Percentiles rank a stretch among this genome's conserved stretches.
Conservation (phyloP, 169 alveolate genomes). For the Cryptosporidium meleagridis region DNA sequence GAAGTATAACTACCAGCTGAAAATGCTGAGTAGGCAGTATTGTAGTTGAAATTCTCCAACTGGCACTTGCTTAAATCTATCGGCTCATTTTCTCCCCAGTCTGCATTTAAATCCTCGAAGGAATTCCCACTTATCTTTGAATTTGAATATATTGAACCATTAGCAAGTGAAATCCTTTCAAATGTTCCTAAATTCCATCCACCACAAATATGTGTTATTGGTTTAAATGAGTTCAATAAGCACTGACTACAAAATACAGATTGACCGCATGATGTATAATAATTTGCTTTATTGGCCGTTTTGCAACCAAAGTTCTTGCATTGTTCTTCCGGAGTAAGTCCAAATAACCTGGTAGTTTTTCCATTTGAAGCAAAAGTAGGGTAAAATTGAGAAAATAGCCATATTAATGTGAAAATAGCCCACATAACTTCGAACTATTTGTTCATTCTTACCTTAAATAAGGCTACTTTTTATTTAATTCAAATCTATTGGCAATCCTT, state of each 20-base stretch:
- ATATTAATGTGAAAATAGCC: not conserved
- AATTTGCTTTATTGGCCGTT: not conserved
- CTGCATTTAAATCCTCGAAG: conserved; percentile 20
- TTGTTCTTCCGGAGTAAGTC: conserved; percentile 45
- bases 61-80: conserved; percentile 40
- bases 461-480: not conserved
- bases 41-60: conserved; percentile 48
- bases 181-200: conserved; percentile 13
- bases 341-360: conserved; percentile 3
- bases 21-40: conserved; percentile 37
- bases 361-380: conserved; percentile 13
- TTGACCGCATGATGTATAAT: conserved; percentile 52
- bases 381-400: not conserved
- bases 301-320: conserved; percentile 34
- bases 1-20: conserved; percentile 38
- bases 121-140: conserved; percentile 4
- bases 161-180: conserved; percentile 9
- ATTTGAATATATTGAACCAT: conserved; percentile 19
- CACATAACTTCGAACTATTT: not conserved
- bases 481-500: not conserved
- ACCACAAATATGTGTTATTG: not conserved
- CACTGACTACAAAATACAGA: conserved; percentile 24
- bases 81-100: conserved; percentile 36
- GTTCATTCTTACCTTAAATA: not conserved
- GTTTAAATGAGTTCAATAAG: conserved; percentile 1